Conservation (phyloP, 78 protist species). For the slime mould (Dictyostelium discoideum) region DNA sequence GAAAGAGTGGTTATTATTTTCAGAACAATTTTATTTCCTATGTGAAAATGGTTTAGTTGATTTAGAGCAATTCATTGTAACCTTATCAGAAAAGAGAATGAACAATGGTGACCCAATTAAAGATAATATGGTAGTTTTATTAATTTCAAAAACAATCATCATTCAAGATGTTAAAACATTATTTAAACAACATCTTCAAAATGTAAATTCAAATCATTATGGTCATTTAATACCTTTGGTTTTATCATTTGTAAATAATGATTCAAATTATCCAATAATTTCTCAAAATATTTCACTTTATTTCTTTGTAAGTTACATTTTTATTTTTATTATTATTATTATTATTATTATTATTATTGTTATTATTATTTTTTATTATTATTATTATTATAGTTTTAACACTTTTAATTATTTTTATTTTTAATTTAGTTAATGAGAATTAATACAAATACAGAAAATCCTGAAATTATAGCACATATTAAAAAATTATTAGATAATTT, state of each 20-base stretch:
- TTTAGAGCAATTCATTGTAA: constrained; percentile 18
- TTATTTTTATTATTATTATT: too few relatives aligned
- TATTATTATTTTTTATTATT: too few relatives aligned
- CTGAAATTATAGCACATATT: not conserved
- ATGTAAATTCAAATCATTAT: not conserved
- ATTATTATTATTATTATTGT: too few relatives aligned
- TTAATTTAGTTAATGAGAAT: not conserved
- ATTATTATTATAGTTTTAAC: not conserved
- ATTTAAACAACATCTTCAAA: not conserved
- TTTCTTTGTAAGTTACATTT: constrained; percentile 18
- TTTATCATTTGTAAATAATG: constrained; percentile 10
- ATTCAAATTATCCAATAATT: not conserved
- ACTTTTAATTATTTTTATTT: not conserved
- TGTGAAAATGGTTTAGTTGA: not conserved
- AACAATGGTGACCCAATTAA: constrained; percentile 3
- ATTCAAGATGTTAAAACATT: not conserved
- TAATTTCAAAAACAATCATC: not conserved
- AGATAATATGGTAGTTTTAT: constrained; percentile 23
- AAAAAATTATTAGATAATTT: not conserved
- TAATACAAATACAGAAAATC: not conserved
- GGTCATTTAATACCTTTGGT: not conserved
- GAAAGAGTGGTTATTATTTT: constrained; percentile 36
- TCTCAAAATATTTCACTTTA: not conserved
- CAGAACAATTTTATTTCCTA: constrained; percentile 20
- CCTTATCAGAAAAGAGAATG: constrained; percentile 6